A percentile compares a stretch with the other conserved stretches of the same genome.
Evolutionary conservation across 1,284 basidiomycete genomes (phyloP).

Genomic region (Moesziomyces parantarcticus): DNA sequence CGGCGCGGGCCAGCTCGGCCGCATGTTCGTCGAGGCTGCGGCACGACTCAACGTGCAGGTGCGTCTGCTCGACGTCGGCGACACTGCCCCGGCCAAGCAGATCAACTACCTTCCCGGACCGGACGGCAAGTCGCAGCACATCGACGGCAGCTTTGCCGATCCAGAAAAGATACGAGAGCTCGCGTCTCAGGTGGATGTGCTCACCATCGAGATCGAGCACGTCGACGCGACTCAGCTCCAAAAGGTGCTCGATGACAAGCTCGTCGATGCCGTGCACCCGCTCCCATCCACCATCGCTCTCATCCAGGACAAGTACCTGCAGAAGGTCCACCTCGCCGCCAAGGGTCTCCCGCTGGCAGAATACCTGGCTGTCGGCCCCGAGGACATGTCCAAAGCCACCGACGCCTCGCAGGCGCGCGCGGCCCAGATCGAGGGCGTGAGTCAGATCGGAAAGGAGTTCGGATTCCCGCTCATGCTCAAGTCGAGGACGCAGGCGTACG

Average conservation of each 20-base stretch:
- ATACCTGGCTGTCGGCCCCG: slow-evolving; percentile 72
- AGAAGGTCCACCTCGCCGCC: slow-evolving; percentile 77
- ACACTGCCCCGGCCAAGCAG: slow-evolving; percentile 88
- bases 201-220: slow-evolving; percentile 98
- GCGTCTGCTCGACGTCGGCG: slow-evolving; percentile 87
- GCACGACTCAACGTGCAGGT: slow-evolving; percentile 86
- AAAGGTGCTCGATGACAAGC: slow-evolving; percentile 60
- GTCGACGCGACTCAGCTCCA: slow-evolving; percentile 83
- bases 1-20: slow-evolving; percentile 95
- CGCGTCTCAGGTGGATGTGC: slow-evolving; percentile 82
- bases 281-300: slow-evolving; percentile 83
- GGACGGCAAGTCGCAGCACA: slow-evolving; percentile 72
- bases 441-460: slow-evolving; percentile 69
- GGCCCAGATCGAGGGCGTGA: slow-evolving; percentile 62
- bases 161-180: slow-evolving; percentile 83
- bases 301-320: slow-evolving; percentile 94
- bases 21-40: slow-evolving; percentile 94
- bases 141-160: slow-evolving; percentile 90
- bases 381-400: slow-evolving; percentile 68
- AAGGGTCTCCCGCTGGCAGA: slow-evolving; percentile 76
- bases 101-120: slow-evolving; percentile 69
- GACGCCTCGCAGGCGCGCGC: slow-evolving; percentile 72
- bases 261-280: slow-evolving; percentile 78
- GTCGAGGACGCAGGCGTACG: slow-evolving; percentile 91
- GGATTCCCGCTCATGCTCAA: slow-evolving; percentile 97